These are phyloP conservation scores for Fragaria vesca DNA, from an alignment of 306 rosid species.

Conservation along the genomic window DNA sequence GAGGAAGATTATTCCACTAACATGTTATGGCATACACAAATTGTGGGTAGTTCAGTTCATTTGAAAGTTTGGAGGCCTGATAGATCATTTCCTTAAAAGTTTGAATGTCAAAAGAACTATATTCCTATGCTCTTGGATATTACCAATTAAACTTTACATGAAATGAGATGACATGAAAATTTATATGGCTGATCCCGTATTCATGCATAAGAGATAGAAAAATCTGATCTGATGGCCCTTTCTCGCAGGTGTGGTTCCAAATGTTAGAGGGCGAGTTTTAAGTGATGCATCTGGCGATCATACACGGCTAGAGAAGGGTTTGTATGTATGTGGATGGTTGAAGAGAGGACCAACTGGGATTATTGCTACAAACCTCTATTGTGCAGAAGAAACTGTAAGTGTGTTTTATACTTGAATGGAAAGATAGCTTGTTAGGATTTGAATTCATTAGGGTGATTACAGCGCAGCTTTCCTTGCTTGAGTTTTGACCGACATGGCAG, in stretches of 20 bases:
- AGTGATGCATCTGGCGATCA: constrained; percentile 42
- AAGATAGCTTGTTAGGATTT: neutral
- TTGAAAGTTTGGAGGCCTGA: neutral
- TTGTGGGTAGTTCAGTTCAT: neutral
- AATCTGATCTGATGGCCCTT: constrained; percentile 1
- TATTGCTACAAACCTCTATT: constrained; percentile 80
- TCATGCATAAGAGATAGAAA: neutral
- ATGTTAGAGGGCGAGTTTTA: constrained; percentile 71
- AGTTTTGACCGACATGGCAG: constrained; percentile 42
- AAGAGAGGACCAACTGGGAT: constrained; percentile 99
- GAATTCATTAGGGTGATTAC: neutral
- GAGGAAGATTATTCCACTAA: neutral
- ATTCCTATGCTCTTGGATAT: neutral
- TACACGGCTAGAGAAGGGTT: constrained; percentile 57
- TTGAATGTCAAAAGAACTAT: neutral
- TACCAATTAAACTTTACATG: neutral
- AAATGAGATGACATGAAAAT: neutral
- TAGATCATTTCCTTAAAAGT: neutral
- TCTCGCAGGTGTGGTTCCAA: constrained; percentile 80
- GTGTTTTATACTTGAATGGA: neutral
- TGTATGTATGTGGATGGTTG: constrained; percentile 95
- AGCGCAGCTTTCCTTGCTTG: neutral
- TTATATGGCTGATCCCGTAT: neutral
- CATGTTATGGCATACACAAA: neutral
- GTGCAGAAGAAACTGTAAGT: constrained; percentile 91